Evolutionary conservation across 2,329 filamentous ascomycete species (phyloP).

Genomic region (Fusarium sp.): DNA sequence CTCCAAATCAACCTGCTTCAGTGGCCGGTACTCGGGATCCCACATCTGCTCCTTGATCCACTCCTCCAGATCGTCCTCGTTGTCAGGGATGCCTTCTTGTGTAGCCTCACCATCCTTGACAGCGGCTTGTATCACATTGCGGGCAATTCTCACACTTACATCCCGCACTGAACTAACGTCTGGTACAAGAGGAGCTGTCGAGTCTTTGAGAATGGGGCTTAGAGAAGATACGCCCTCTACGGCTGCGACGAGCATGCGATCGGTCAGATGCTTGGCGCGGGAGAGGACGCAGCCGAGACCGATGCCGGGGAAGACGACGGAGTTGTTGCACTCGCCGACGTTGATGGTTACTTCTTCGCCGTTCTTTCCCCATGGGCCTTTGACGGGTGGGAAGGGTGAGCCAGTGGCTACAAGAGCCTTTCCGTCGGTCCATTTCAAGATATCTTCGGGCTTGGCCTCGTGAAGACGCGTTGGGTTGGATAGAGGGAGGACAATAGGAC

Average conservation of each 20-base stretch:
- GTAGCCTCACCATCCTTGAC: constrained; percentile 75
- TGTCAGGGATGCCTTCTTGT: constrained; percentile 70
- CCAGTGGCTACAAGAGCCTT: constrained; percentile 84
- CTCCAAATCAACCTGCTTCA: constrained; percentile 66
- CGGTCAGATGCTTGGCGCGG: constrained; percentile 73
- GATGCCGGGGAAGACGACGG: constrained; percentile 85
- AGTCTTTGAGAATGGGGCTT: constrained; percentile 74
- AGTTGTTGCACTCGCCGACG: constrained; percentile 88
- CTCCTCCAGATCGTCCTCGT: constrained; percentile 67
- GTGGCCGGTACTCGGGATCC: constrained; percentile 74
- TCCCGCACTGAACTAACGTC: constrained; percentile 79
- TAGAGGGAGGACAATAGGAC: constrained; percentile 83
- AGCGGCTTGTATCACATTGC: constrained; percentile 77
- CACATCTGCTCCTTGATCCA: constrained; percentile 87
- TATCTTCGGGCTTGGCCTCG: constrained; percentile 80
- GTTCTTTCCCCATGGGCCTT: constrained; percentile 63
- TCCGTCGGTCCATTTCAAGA: constrained; percentile 82
- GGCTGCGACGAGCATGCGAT: constrained; percentile 85
- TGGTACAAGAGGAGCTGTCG: constrained; percentile 75
- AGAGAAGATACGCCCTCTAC: constrained; percentile 76
- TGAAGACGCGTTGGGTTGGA: constrained; percentile 88
- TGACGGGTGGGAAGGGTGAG: constrained; percentile 81
- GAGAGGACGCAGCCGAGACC: constrained; percentile 81
- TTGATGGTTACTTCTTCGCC: constrained; percentile 59
- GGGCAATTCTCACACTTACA: constrained; percentile 82